Percentiles rank a stretch among this genome's conserved stretches.
Conservation (phyloP, 2,329 filamentous ascomycete genomes). For the Intubia oerlemansii region DNA sequence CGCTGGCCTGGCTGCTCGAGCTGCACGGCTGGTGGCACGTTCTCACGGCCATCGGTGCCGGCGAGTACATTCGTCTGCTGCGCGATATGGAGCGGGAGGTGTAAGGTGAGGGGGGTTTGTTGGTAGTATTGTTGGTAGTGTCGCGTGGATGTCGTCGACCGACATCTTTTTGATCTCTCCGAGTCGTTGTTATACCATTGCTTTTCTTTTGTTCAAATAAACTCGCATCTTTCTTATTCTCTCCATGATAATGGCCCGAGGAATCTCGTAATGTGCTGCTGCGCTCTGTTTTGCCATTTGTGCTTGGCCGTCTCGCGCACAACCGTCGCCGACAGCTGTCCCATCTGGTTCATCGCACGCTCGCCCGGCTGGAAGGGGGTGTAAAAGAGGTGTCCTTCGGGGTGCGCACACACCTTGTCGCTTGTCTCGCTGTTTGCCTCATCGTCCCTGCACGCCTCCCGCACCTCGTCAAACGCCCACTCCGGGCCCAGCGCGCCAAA, state of each 20-base stretch:
- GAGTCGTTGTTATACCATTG: no score
- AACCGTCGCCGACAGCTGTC: slow-evolving; percentile 3
- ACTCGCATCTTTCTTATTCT: no score
- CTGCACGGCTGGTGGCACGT: slow-evolving; percentile 45
- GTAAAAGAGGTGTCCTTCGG: slow-evolving; percentile 28
- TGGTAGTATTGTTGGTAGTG: no score
- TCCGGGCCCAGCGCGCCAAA: slow-evolving; percentile 15
- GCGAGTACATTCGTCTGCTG: slow-evolving; percentile 4
- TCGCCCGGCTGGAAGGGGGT: slow-evolving; percentile 24
- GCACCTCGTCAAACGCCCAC: neutral
- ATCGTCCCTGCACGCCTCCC: neutral
- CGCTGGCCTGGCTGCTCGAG: slow-evolving; percentile 33
- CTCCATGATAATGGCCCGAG: no score
- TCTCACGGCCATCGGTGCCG: slow-evolving; percentile 31
- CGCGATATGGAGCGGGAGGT: no score
- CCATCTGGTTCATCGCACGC: slow-evolving; percentile 13
- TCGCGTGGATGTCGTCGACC: no score
- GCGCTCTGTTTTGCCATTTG: no score
- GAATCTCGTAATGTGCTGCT: no score
- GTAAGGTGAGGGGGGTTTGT: no score
- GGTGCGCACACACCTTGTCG: slow-evolving; percentile 20
- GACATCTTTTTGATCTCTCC: no score
- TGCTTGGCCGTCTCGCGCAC: no score
- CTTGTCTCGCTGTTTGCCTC: neutral
- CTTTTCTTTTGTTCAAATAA: no score